Conservation (phyloP, 257 asterid species). For the Ilex aquifolium region DNA sequence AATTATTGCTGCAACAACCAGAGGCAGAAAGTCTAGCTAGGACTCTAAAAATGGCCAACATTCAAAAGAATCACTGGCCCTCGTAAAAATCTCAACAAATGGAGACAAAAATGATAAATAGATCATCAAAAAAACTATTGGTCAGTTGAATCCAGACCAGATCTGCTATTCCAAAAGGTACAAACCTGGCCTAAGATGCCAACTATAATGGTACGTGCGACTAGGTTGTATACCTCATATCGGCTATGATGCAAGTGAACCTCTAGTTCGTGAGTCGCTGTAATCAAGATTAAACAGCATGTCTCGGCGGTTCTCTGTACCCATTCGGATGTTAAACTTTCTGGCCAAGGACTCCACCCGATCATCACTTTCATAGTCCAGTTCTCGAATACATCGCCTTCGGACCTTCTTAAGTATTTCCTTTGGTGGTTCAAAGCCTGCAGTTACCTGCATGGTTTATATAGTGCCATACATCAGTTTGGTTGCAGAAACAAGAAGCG, state of each 20-base stretch:
- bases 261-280: slow-evolving; percentile 32
- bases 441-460: slow-evolving; percentile 33
- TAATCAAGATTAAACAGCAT: slow-evolving; percentile 50
- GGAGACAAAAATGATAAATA: not conserved
- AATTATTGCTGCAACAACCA: slow-evolving; percentile 10
- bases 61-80: not conserved
- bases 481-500: not conserved
- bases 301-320: slow-evolving; percentile 54
- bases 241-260: slow-evolving; percentile 8
- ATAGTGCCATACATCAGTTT: not conserved
- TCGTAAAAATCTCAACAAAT: not conserved
- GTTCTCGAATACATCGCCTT: slow-evolving; percentile 78
- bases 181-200: not conserved
- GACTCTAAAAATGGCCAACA: not conserved
- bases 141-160: not conserved
- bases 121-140: slow-evolving; percentile 2
- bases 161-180: not conserved
- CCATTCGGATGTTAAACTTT: slow-evolving; percentile 39
- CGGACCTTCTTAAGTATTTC: slow-evolving; percentile 67
- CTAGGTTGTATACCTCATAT: not conserved
- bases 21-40: not conserved
- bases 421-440: slow-evolving; percentile 62
- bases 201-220: not conserved
- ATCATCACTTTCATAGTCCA: slow-evolving; percentile 58
- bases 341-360: slow-evolving; percentile 46